phyloP scores from a whole-genome alignment of 2,329 filamentous ascomycete genomes.

The Domatiomyces catenatus region DNA sequence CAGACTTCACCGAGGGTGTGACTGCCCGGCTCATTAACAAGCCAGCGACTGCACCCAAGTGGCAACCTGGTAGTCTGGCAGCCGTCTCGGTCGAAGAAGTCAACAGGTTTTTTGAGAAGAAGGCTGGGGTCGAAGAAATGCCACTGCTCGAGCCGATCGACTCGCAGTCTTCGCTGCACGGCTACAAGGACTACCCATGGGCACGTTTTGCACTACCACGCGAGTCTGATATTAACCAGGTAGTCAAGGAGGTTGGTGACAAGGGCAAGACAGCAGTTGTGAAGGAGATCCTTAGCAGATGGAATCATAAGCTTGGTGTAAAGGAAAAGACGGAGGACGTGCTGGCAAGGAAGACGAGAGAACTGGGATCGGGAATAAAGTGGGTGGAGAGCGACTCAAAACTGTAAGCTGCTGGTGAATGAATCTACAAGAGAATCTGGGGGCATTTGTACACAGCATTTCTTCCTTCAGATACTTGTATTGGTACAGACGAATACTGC shows the following conservation, averaged over 20 bases:
- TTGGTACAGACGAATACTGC: too few species aligned
- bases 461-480: too few species aligned
- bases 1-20: slow-evolving; percentile 88
- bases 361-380: slow-evolving; percentile 25
- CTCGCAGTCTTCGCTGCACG: slow-evolving; percentile 20
- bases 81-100: slow-evolving; percentile 46
- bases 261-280: slow-evolving; percentile 43
- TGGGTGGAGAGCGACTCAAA: slow-evolving; percentile 4
- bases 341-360: slow-evolving; percentile 44
- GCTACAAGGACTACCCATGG: slow-evolving; percentile 63
- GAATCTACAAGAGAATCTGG: neutral
- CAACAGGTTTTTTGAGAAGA: slow-evolving; percentile 52
- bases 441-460: too few species aligned
- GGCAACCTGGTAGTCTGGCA: slow-evolving; percentile 60
- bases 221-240: slow-evolving; percentile 41
- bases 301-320: slow-evolving; percentile 53
- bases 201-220: slow-evolving; percentile 52
- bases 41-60: slow-evolving; percentile 48
- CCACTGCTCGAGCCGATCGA: slow-evolving; percentile 40
- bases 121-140: slow-evolving; percentile 34
- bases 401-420: neutral
- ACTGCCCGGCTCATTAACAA: slow-evolving; percentile 62
- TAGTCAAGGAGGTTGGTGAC: slow-evolving; percentile 30
- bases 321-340: slow-evolving; percentile 54
- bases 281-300: slow-evolving; percentile 44